Conservation (phyloP, 2,329 filamentous ascomycete genomes). For the Aspergillus piperis region DNA sequence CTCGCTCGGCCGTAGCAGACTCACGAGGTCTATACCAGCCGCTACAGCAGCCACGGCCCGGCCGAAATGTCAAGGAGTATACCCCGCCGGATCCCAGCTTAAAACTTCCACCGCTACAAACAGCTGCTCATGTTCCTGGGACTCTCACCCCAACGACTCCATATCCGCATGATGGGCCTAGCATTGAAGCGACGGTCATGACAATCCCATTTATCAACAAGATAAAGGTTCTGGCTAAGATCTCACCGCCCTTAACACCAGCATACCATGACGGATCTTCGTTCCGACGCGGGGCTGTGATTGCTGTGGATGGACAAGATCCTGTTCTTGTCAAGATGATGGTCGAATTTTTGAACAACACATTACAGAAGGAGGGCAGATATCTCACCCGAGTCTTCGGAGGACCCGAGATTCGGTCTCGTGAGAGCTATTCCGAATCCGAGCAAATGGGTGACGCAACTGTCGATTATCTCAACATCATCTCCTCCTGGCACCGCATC, state of each 20-base stretch:
- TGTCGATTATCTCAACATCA: conserved; percentile 65
- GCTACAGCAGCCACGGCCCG: conserved; percentile 58
- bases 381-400: conserved; percentile 54
- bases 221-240: conserved; percentile 71
- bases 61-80: conserved; percentile 26
- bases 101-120: conserved; percentile 57
- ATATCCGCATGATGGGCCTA: conserved; percentile 44
- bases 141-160: conserved; percentile 30
- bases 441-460: conserved; percentile 49
- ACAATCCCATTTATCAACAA: conserved; percentile 73
- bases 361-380: conserved; percentile 55
- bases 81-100: conserved; percentile 51
- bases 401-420: conserved; percentile 41
- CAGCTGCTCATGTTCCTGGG: conserved; percentile 27
- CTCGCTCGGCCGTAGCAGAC: conserved; percentile 39
- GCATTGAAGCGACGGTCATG: conserved; percentile 71
- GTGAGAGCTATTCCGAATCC: conserved; percentile 23
- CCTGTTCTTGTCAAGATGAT: conserved; percentile 65
- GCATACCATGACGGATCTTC: conserved; percentile 29
- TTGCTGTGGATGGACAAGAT: conserved; percentile 78
- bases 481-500: conserved; percentile 73
- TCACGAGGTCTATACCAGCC: conserved; percentile 48
- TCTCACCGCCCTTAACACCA: conserved; percentile 66
- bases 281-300: conserved; percentile 69
- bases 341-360: conserved; percentile 62